A percentile compares a stretch with the other conserved stretches of the same genome.
Evolutionary conservation across 208 protist genomes (phyloP).

Genomic region (Wallacemonas sp.): DNA sequence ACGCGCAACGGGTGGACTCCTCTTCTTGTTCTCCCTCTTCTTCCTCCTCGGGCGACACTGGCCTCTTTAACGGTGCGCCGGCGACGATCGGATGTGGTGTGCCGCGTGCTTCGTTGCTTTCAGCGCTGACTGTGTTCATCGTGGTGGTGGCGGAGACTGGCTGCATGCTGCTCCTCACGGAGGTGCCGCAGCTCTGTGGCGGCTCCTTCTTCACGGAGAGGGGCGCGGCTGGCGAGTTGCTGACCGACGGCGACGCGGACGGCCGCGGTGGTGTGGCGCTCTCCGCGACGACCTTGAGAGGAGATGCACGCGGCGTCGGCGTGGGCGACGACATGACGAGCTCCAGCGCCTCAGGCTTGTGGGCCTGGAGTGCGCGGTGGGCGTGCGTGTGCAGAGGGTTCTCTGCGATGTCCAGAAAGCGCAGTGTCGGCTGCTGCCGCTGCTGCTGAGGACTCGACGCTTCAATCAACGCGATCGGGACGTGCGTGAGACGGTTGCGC

Average conservation of each 20-base stretch:
- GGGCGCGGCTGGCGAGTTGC: not conserved
- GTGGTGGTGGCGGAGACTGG: too few relatives aligned
- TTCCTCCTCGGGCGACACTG: too few relatives aligned
- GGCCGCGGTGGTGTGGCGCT: too few relatives aligned
- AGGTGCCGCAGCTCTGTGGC: not conserved
- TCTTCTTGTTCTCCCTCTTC: too few relatives aligned
- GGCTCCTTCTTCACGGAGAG: slow-evolving; percentile 11
- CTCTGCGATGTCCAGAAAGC: slow-evolving; percentile 3
- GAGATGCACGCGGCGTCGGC: not conserved
- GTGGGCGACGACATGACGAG: slow-evolving; percentile 9
- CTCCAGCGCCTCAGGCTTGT: not conserved
- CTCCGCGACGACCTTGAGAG: not conserved
- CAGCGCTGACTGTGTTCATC: too few relatives aligned
- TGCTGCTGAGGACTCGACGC: too few relatives aligned
- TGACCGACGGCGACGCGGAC: not conserved
- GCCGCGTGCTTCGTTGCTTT: not conserved
- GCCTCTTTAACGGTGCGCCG: too few relatives aligned
- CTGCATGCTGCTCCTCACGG: too few relatives aligned
- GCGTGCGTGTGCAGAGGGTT: slow-evolving; percentile 2
- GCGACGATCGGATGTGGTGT: too few relatives aligned
- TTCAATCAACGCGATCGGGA: not conserved
- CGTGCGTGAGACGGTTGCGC: slow-evolving; percentile 13
- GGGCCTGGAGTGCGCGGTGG: not conserved
- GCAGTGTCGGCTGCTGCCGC: not conserved
- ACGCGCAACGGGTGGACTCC: too few relatives aligned